Evolutionary conservation across 169 alveolate species (phyloP), one percentile per base, ranked within the genome.

Genomic region (Plasmodium relictum): DNA sequence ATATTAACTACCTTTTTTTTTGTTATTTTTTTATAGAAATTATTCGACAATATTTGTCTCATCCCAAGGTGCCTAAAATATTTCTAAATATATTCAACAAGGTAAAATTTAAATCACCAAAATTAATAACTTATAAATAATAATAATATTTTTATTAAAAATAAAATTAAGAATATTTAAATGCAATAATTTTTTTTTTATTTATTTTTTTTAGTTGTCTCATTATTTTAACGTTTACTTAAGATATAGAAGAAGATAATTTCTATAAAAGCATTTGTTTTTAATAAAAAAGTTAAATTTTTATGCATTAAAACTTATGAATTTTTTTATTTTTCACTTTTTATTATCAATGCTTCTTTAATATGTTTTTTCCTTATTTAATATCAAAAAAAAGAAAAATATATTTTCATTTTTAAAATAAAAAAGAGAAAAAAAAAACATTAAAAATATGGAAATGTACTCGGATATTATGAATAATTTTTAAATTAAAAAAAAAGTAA

Each of bases 21-120:
- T 5, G 18, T 26, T 24, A 4, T 26, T 54, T 61, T 61, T 59
- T 56, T 42, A 59, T 61, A 83, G 91, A 83, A 83, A 83, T 83
- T 37, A 83, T 83, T 62, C 66, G 91, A 45, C 91, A 83, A 62
- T 83, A 42, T 62, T 54, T 83, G 52, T 83, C 91, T 42, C 91
- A 83, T 48, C 85, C 91, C 54, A 83, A 66, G 80, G 91, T 68
- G 6, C 91, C 91, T 8, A 68, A 24, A 10, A 5, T 61, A 24
- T 68, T 83, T 42, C 52, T 83, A 45, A 68, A 52, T 54, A 16
- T 62, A 54, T 83, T 83, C 72, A 42, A 83, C 14, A 83, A 83
- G 63, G 91, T 83, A 83, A 83, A n/a, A 24, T 62, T 16, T 10
- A 5, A 65, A 65, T 41, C 12, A 31, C 18, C 22, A 54, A 54